Evolutionary conservation across 306 rosid genomes (phyloP), one percentile per base, ranked within the genome.

Genomic region (Cucumis cinereus): DNA sequence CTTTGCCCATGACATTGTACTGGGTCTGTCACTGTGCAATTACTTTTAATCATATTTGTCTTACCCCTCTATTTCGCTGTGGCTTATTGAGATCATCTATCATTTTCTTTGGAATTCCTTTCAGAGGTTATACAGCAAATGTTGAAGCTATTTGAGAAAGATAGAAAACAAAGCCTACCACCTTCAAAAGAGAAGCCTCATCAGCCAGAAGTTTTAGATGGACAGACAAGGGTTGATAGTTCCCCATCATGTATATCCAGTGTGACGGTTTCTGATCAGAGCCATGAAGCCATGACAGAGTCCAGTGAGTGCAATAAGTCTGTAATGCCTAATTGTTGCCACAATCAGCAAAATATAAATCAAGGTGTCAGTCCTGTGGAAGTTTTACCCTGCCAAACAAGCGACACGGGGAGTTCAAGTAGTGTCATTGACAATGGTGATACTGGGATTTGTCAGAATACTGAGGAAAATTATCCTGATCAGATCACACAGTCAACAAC

Each of bases 81-180:
- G 41, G 50, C 1, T 40, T 36, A 36, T 22, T 79, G 53, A 66
- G 40, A 53, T 22, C 68, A 33, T 47, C 33, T 55, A 10, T 28
- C 50, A 59, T 63, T 61, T 74, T 7, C 75, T 38, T 24, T 13
- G n/a, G 72, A 74, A 57, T 73, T 81, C 30, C 77, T 68, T 72
- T 76, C 86, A 84, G 90, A 82, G 82, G 86, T 78, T 78, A 78
- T 82, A 68, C 82, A 74, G 55, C 74, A 80, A 67, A 87, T 84
- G 83, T 77, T 63, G 56, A 74, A 30, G 70, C 62, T 86, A 79
- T 75, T 86, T 78, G 81, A 76, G 81, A 82, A 78, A 41, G 81
- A 81, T 36, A 23, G 40, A 19, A 81, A 79, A 66, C 75, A 76
- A 77, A 73, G 57, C 60, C 66, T 40, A 24, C 76, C 81, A 14